Conservation (phyloP, 345 rosid genomes). For the Psidium guajava region DNA sequence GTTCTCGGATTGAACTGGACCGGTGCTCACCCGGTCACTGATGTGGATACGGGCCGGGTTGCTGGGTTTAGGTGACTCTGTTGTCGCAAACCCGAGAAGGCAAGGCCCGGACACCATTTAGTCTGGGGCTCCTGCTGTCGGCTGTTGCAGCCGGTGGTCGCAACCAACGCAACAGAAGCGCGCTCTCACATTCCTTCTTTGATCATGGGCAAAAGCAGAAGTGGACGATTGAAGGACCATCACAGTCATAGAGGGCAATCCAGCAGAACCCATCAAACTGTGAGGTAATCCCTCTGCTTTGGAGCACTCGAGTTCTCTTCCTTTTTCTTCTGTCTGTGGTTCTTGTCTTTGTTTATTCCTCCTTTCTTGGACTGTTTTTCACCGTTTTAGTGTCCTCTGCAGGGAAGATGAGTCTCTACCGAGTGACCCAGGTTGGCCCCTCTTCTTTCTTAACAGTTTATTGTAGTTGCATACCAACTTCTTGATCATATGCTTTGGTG, state of each 20-base stretch:
- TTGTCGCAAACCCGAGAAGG: neutral
- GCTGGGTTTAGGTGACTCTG: neutral
- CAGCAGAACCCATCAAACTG: conserved; percentile 24
- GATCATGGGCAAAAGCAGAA: conserved; percentile 46
- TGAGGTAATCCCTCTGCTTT: conserved; percentile 11
- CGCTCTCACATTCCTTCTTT: neutral
- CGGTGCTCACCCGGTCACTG: fast-evolving
- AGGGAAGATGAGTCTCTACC: conserved; percentile 67
- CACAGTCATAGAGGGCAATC: conserved; percentile 32
- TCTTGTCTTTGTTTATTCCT: neutral
- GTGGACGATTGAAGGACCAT: conserved; percentile 27
- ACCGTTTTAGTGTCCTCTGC: neutral
- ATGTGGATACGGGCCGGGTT: neutral
- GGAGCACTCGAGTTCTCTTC: neutral
- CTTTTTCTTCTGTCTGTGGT: neutral
- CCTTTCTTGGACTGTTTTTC: neutral
- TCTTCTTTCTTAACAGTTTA: neutral
- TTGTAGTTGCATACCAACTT: neutral
- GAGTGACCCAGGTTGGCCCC: conserved; percentile 24
- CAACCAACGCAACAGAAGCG: neutral
- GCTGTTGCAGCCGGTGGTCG: neutral
- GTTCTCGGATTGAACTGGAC: fast-evolving
- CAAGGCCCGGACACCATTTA: neutral
- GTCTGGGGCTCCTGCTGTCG: neutral
- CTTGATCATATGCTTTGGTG: conserved; percentile 10